These are phyloP conservation scores for Chlorophyllum brunneum DNA, from an alignment of 768 basidiomycete genomes.

Conservation along the genomic window DNA sequence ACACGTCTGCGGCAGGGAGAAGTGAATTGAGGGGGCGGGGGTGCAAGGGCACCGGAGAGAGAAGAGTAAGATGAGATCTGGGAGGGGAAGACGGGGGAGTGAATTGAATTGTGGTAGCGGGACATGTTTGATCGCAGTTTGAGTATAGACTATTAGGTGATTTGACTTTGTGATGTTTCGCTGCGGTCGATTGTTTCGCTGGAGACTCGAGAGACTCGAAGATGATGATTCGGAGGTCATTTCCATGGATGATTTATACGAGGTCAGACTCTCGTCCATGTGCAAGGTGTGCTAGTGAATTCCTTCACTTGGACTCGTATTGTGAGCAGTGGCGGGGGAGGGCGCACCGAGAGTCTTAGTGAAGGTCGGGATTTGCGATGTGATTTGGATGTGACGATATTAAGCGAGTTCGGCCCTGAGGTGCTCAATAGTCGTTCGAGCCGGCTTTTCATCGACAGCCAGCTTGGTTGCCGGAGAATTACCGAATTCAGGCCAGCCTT, in stretches of 20 bases:
- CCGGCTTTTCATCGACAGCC: no score
- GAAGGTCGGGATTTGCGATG: not conserved
- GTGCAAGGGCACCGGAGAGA: slow-evolving; percentile 8
- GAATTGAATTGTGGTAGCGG: slow-evolving; percentile 12
- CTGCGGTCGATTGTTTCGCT: not conserved
- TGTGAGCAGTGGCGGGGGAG: not conserved
- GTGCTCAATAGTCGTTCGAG: not conserved
- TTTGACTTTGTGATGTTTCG: not conserved
- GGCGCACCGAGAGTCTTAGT: not conserved
- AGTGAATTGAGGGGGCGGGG: not conserved
- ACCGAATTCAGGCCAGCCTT: no score
- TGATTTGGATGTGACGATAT: not conserved
- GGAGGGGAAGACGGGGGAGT: slow-evolving; percentile 10
- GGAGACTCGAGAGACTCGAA: not conserved
- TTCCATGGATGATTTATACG: slow-evolving; percentile 6
- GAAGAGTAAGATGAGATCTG: slow-evolving; percentile 11
- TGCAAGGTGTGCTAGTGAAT: not conserved
- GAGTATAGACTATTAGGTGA: slow-evolving; percentile 4
- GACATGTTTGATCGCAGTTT: slow-evolving; percentile 11
- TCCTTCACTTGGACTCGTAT: slow-evolving; percentile 1
- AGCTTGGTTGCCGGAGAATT: no score
- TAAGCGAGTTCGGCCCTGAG: not conserved
- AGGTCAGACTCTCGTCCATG: not conserved
- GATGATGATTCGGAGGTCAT: not conserved
- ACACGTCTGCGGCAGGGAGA: slow-evolving; percentile 4